phyloP scores from a whole-genome alignment of 106 monocot species.

The Alisma plantagoaquatica region DNA sequence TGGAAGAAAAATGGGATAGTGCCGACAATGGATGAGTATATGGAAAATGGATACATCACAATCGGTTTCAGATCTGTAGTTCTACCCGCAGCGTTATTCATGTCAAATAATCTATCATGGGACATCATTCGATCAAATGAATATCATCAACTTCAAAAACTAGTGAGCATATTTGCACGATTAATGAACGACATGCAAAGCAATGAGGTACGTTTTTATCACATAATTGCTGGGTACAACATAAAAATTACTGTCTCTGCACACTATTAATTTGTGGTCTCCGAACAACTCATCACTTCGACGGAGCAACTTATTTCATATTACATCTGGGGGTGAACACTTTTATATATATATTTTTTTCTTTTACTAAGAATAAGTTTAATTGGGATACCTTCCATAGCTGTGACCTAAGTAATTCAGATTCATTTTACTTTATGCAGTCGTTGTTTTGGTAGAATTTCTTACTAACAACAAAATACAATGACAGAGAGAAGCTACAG shows the following conservation, averaged over 20 bases:
- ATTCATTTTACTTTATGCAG: too few relatives aligned
- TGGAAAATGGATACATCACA: constrained; percentile 68
- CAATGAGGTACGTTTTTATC: constrained; percentile 39
- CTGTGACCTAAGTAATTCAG: too few relatives aligned
- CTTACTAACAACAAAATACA: too few relatives aligned
- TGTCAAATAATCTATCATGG: constrained; percentile 47
- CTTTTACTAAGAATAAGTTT: too few relatives aligned
- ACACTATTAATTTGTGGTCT: too few relatives aligned
- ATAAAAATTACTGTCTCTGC: too few relatives aligned
- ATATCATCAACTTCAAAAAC: constrained; percentile 39
- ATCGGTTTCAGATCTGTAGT: constrained; percentile 78
- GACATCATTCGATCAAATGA: constrained; percentile 35
- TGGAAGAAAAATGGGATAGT: constrained; percentile 45
- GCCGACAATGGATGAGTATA: constrained; percentile 65
- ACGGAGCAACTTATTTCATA: too few relatives aligned
- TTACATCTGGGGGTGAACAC: too few relatives aligned
- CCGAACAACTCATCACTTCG: too few relatives aligned
- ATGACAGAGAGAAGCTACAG: constrained; percentile 54
- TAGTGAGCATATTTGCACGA: constrained; percentile 79
- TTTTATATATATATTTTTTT: too few relatives aligned
- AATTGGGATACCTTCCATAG: too few relatives aligned
- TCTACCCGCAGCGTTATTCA: constrained; percentile 71
- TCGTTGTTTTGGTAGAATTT: too few relatives aligned
- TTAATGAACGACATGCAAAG: constrained; percentile 76
- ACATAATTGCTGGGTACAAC: neutral